Conservation (phyloP, 352 stramenopile species). For the Aphanomyces cochlioides region DNA sequence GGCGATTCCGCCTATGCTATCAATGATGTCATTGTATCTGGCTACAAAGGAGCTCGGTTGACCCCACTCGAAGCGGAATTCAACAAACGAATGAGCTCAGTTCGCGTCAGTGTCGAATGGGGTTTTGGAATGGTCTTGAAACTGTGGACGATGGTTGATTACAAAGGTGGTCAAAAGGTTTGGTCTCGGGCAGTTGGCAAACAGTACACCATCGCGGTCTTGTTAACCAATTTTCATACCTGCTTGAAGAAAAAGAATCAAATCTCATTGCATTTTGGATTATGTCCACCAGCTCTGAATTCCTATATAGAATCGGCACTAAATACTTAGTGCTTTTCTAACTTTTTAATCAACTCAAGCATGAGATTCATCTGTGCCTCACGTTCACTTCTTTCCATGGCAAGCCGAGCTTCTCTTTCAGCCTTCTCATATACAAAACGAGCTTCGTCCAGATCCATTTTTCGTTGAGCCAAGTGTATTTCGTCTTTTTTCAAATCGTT, state of each 20-base stretch:
- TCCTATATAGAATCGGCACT: not conserved
- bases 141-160: conserved; percentile 23
- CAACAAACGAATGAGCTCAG: conserved; percentile 19
- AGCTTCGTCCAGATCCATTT: not conserved
- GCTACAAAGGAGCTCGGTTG: conserved; percentile 5
- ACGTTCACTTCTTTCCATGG: not conserved
- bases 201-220: conserved; percentile 15
- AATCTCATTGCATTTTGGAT: not conserved
- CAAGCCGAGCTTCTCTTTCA: conserved; percentile 7
- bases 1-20: not conserved
- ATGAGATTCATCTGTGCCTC: conserved; percentile 8
- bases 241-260: conserved; percentile 14
- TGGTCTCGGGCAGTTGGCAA: conserved; percentile 18
- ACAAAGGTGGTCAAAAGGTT: conserved; percentile 17
- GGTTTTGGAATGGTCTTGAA: no score
- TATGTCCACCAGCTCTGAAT: not conserved
- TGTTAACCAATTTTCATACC: conserved; percentile 19
- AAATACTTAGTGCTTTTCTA: not conserved
- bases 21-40: not conserved
- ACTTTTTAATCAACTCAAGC: not conserved
- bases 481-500: not conserved
- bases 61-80: not conserved
- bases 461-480: not conserved
- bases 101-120: no score
- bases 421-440: not conserved